Evolutionary conservation across 2,329 filamentous ascomycete species (phyloP).

Genomic region (Cadophora sp.): DNA sequence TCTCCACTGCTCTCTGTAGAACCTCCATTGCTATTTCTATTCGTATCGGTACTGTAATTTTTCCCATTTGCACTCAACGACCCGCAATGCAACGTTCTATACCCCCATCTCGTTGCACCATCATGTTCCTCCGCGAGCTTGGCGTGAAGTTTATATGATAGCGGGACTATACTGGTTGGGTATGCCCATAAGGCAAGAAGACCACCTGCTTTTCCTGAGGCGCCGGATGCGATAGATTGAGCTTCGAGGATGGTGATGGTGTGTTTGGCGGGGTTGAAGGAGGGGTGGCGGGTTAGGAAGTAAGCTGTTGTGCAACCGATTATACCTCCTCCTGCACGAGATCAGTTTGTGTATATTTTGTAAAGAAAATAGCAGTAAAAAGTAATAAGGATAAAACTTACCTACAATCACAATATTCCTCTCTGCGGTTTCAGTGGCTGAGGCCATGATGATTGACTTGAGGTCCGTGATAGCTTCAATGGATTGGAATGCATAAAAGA

Average conservation of each 20-base stretch:
- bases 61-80: constrained; percentile 40
- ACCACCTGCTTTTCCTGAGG: constrained; percentile 93
- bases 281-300: constrained; percentile 84
- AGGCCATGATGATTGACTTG: constrained; percentile 25
- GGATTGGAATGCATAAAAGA: neutral
- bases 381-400: constrained; percentile 26
- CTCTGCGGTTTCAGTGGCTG: constrained; percentile 23
- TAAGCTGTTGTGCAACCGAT: constrained; percentile 94
- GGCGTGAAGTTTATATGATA: constrained; percentile 84
- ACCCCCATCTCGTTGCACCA: constrained; percentile 84
- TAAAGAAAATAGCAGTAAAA: neutral
- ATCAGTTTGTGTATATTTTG: constrained; percentile 10
- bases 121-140: constrained; percentile 85
- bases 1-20: constrained; percentile 42
- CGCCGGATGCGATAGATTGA: constrained; percentile 82
- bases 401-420: constrained; percentile 46
- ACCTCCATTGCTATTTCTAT: neutral
- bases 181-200: constrained; percentile 93
- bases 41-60: constrained; percentile 18
- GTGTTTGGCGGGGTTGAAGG: constrained; percentile 76
- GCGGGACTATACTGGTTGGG: constrained; percentile 79
- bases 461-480: constrained; percentile 14
- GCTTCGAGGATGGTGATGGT: constrained; percentile 89
- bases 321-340: constrained; percentile 72
- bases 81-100: constrained; percentile 79